These are phyloP conservation scores for Hirschioporus abietinus DNA, from an alignment of 768 basidiomycete species.

Conservation along the genomic window DNA sequence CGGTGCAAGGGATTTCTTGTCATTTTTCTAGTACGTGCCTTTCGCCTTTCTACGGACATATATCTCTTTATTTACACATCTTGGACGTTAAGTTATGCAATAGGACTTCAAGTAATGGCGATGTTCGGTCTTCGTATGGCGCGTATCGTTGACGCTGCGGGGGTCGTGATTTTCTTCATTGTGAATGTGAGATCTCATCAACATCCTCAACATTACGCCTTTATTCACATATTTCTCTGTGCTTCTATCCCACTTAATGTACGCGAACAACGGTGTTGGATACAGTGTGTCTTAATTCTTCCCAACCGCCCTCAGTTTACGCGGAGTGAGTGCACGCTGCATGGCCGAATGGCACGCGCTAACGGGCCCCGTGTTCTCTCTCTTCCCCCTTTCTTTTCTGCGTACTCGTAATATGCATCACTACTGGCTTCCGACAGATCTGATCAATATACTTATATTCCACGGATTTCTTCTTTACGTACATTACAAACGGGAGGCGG, in stretches of 20 bases:
- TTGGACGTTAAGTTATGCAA: neutral
- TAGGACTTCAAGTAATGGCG: conserved; percentile 5
- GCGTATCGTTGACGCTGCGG: conserved; percentile 1
- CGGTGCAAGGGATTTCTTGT: conserved; percentile 4
- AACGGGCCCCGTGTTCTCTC: neutral
- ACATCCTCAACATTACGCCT: neutral
- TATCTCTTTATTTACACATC: neutral
- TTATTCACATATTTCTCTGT: neutral
- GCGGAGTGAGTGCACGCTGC: conserved; percentile 12
- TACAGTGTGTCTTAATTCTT: neutral
- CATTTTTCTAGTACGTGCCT: neutral
- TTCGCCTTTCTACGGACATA: neutral
- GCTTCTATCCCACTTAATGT: neutral
- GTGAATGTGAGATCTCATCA: neutral
- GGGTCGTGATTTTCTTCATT: neutral
- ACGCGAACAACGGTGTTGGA: neutral
- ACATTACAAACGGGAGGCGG: conserved; percentile 60
- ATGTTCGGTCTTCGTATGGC: conserved; percentile 6
- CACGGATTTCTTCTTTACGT: conserved; percentile 78
- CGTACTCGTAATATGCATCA: neutral
- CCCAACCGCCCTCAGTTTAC: neutral
- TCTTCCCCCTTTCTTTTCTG: conserved; percentile 10
- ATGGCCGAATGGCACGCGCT: neutral
- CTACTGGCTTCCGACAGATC: conserved; percentile 32
- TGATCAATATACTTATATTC: conserved; percentile 72